Evolutionary conservation across 768 basidiomycete genomes (phyloP), one percentile per base, ranked within the genome.

Genomic region (Rhizopogon salebrosus): DNA sequence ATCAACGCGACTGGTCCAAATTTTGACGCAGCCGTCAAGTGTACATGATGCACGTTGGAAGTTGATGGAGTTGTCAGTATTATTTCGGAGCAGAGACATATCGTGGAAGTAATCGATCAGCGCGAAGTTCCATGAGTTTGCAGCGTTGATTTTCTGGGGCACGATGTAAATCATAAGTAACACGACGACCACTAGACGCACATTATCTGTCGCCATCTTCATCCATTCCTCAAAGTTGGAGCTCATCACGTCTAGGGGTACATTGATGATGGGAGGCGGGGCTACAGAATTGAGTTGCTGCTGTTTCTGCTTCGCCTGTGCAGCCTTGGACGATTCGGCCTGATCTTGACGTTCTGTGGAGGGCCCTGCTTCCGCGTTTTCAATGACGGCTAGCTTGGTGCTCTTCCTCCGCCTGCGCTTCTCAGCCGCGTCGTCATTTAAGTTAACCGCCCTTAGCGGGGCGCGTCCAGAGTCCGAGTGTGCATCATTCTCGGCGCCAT

Each of bases 141-240:
- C 83, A 6, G 91, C 88, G 54, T 94, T 99, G 73, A 99, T 98
- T 98, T 98, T 99, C 97, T 98, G 64, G 18, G 31, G 54, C 42
- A 55, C 43, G 37, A 50, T 68, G 40, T 58, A 53, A 29, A 24
- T 42, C 9, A 29, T 49, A 13, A 16, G 23, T 3, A 16, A 22
- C 41, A 50, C 7, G 34, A 45, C 24, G 14, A 40, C n/a, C 20
- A 11, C 39, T 50, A 29, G 4, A 74, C 84, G 60, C 65, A 98
- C 97, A 70, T 98, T 98, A 66, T 98, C 95, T 2, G 95, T 98
- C 1, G 95, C 94, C 85, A 98, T 85, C 76, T 98, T 98, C 95
- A 99, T 98, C 97, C 97, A 98, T 70, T 98, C 94, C 67, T 99
- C 97, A 63, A 87, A 97, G 61, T 94, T 97, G 36, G 85, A 87